Conservation (phyloP, 2,329 filamentous ascomycete genomes). For the Aureobasidium sp. region DNA sequence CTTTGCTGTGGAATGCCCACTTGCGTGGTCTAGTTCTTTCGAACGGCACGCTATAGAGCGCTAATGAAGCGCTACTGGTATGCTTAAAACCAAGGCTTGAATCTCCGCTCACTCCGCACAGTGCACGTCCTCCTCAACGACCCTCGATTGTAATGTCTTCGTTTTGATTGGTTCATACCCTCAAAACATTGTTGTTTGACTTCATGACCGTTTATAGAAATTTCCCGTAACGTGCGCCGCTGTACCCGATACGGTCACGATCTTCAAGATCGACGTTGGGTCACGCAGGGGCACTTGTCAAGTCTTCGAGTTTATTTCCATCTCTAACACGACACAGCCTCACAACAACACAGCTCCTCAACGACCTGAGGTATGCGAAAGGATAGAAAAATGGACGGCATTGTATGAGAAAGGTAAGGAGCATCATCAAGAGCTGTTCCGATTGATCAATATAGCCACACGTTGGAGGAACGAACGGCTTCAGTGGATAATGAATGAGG, state of each 20-base stretch:
- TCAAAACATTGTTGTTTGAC: not conserved
- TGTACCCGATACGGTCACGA: not conserved
- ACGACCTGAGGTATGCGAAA: not conserved
- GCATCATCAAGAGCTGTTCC: not conserved
- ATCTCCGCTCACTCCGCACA: not conserved
- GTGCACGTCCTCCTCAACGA: not conserved
- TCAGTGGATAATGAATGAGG: not conserved
- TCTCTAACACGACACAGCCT: not conserved
- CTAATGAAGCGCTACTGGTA: constrained; percentile 7
- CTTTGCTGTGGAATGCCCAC: not conserved
- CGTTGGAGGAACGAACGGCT: constrained; percentile 5
- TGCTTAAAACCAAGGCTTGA: constrained; percentile 7
- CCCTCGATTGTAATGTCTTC: not conserved
- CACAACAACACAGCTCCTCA: not conserved
- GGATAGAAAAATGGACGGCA: not conserved
- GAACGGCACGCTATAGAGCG: not conserved
- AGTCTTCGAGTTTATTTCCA: not conserved
- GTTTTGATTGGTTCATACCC: not conserved
- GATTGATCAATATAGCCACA: not conserved
- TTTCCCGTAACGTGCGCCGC: not conserved
- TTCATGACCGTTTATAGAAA: not conserved
- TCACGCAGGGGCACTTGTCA: constrained; percentile 8
- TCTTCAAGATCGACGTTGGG: constrained; percentile 2
- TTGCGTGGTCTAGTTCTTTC: not conserved
- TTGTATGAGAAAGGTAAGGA: not conserved